Conservation (phyloP, 1,284 basidiomycete genomes). For the Cerrena zonata region DNA sequence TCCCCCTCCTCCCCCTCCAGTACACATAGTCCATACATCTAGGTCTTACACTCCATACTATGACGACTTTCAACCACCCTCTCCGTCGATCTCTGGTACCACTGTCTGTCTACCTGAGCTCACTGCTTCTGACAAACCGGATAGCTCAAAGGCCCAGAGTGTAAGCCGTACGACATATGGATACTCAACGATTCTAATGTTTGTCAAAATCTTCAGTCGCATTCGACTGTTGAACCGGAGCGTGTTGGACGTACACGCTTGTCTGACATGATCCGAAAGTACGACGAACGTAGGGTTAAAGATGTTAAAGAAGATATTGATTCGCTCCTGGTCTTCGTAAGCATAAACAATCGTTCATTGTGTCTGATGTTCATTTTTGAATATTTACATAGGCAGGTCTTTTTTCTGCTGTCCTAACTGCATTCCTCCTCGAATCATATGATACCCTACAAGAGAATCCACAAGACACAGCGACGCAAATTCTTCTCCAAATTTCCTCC, state of each 20-base stretch:
- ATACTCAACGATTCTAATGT: no score
- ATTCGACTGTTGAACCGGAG: neutral
- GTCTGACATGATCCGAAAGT: neutral
- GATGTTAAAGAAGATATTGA: conserved; percentile 8
- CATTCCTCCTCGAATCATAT: conserved; percentile 7
- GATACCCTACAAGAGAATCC: conserved; percentile 3
- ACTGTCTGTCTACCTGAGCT: no score
- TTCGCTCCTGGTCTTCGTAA: conserved; percentile 7
- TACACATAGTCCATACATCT: no score
- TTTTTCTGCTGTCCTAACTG: conserved; percentile 8
- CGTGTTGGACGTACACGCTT: neutral
- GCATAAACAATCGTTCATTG: neutral
- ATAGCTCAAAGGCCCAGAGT: no score
- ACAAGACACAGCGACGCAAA: neutral
- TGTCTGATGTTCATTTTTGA: neutral
- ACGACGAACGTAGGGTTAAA: conserved; percentile 7
- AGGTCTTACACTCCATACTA: no score
- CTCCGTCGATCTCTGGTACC: no score
- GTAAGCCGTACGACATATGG: no score
- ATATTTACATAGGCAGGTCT: conserved; percentile 3
- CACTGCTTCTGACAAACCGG: no score
- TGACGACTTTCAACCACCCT: no score
- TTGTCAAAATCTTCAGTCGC: no score
- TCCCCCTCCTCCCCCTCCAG: no score
- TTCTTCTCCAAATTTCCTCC: conserved; percentile 12